Conservation (phyloP, 768 basidiomycete genomes). For the Leucogyrophana mollusca region DNA sequence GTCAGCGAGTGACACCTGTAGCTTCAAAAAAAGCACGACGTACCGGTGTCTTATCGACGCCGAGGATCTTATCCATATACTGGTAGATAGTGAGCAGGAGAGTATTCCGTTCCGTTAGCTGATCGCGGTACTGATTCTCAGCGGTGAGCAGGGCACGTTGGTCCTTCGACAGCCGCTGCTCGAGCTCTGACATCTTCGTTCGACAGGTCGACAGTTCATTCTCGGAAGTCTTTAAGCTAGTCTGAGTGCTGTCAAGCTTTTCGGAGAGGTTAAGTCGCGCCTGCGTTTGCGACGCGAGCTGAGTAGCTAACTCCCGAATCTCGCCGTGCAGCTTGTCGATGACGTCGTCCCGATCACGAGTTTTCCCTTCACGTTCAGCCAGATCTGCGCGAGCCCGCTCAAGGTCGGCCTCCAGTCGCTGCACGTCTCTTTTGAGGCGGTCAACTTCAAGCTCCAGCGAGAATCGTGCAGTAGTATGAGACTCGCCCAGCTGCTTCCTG, state of each 20-base stretch:
- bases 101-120: constrained; percentile 91
- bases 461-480: constrained; percentile 78
- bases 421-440: constrained; percentile 79
- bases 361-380: constrained; percentile 60
- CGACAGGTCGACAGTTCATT: constrained; percentile 60
- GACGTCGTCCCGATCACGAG: constrained; percentile 67
- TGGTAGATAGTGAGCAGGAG: constrained; percentile 90
- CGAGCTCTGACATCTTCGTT: constrained; percentile 68
- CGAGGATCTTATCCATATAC: constrained; percentile 91
- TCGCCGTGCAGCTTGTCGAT: constrained; percentile 78
- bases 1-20: neutral
- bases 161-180: constrained; percentile 78
- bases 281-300: constrained; percentile 84
- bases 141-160: constrained; percentile 67
- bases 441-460: constrained; percentile 90
- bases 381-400: constrained; percentile 68
- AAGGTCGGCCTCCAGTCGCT: constrained; percentile 77
- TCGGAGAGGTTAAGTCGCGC: constrained; percentile 83
- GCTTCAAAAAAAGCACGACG: constrained; percentile 24
- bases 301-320: constrained; percentile 75
- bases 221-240: constrained; percentile 64
- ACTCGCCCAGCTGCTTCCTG: constrained; percentile 78
- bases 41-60: constrained; percentile 83
- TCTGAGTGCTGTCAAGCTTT: constrained; percentile 77
- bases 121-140: constrained; percentile 85